These are phyloP conservation scores for Pistacia integerrima DNA, from an alignment of 345 rosid species.

Conservation along the genomic window DNA sequence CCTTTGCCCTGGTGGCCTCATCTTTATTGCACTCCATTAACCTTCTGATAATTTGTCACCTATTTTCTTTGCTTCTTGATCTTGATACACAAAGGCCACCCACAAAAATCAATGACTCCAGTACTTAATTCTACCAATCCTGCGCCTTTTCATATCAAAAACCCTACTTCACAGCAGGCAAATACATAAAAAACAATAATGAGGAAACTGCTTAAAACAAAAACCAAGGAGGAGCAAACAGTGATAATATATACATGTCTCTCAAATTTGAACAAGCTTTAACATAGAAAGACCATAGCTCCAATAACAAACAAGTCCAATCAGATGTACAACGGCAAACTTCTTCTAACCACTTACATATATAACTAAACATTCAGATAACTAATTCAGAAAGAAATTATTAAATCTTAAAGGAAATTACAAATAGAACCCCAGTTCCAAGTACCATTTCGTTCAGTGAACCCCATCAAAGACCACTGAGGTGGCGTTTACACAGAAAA, in stretches of 20 bases:
- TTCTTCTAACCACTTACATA: neutral
- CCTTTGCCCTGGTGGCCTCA: conserved; percentile 66
- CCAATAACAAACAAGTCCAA: neutral
- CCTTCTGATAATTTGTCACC: neutral
- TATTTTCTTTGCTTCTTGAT: neutral
- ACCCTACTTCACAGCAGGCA: conserved; percentile 4
- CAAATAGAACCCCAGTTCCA: neutral
- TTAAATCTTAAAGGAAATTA: neutral
- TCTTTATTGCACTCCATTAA: conserved; percentile 72
- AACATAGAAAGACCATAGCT: neutral
- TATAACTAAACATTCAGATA: neutral
- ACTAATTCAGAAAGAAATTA: neutral
- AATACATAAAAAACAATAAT: neutral
- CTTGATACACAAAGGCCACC: conserved; percentile 3
- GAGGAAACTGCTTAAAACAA: conserved; percentile 23
- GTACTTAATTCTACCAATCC: conserved; percentile 9
- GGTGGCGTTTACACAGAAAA: neutral
- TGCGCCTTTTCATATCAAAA: neutral
- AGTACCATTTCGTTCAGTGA: neutral
- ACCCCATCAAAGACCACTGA: neutral
- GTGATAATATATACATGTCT: neutral
- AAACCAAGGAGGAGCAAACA: neutral
- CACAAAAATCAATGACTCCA: neutral
- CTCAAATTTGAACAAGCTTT: neutral
- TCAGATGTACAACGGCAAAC: neutral